Evolutionary conservation across 495 filamentous ascomycete species (phyloP), one percentile per base, ranked within the genome.

Genomic region (Tuber aestivum): DNA sequence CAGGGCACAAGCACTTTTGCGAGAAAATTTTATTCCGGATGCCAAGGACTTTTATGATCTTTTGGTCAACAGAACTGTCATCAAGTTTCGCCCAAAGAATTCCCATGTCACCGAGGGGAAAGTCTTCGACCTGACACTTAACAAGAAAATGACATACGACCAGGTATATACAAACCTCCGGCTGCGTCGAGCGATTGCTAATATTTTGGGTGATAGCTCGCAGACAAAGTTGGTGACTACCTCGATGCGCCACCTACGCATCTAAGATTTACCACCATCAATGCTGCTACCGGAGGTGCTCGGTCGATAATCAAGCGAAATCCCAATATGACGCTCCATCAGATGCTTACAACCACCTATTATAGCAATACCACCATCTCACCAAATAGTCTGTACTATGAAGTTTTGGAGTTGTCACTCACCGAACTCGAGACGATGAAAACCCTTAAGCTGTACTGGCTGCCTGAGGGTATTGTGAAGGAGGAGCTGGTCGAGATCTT

Each of bases 401-500:
- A 99, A 83, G 88, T 97, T 23, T 85, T 99, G 41, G 95, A 99
- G 70, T 94, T 97, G 85, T 97, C 93, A 76, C 85, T 99, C 70
- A 93, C 92, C 71, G 96, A 99, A 82, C 87, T 94, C 48, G 96
- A 99, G 79, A 94, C 91, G 41, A 94, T 95, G 85, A 97, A 94
- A 84, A 87, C 83, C 74, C 84, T 97, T 77, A 94, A 92, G 82
- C 85, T 99, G 61, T 92, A 87, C 10, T 93, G 91, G 89, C 86
- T 99, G 56, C 91, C 90, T 38, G 96, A 99, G 75, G 95, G 96
- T 38, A 92, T 97, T 76, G 87, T 89, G 8, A 98, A 97, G 86
- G 93, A 97, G 89, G 92, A 97, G 77, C 83, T 86, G 8, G 89
- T 88, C 74, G 94, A 97, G 76, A 83, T 97, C 41, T 87, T 98